Base-by-base conservation (phyloP, 805 yeast genomes). In the Saccharomycopsis babjevae region DNA sequence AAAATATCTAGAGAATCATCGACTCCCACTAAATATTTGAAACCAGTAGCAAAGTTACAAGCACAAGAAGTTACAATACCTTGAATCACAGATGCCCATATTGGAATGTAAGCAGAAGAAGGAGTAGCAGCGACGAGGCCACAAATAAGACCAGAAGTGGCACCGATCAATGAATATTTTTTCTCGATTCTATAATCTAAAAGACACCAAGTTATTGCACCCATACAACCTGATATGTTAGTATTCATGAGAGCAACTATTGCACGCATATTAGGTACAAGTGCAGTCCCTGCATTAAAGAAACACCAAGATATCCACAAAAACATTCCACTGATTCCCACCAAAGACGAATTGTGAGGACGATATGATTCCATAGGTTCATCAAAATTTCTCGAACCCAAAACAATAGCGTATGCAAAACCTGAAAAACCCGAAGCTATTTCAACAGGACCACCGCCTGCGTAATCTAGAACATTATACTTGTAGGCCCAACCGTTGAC, bases 51-150 rank as follows among this genome's bases (percentile, higher is more conserved):
- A 69, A 88, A 88, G 77, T 93, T 93, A 81, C 98, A 94, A 40
- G 86, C 83, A 11, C 86, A 73, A 46, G 96, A 96, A 0, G 97
- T 78, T 1, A 83, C 81, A 42, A 89, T 77, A 3, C 98, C 98
- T 64, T 91, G 82, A 20, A 91, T 77, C 5, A 91, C 86, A 1
- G 97, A 88, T 2, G 92, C 97, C 87, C 96, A 94, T 59, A 90
- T 75, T 0, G 98, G 92, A 63, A 94, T 89, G 69, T 84, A 79
- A 30, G 98, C 99, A 7, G 96, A 86, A 25, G 96, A 82, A 18
- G 99, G 98, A 0, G 99, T 93, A 1, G 97, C 97, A 2, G 97
- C 97, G 13, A 93, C 98, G 25, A 93, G 80, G 3, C 98, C 99
- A 13, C 96, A 90, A 70, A 93, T 92, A 65, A 91, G 83, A 60